phyloP scores from a whole-genome alignment of 169 alveolate genomes.

The Cystoisospora suis region DNA sequence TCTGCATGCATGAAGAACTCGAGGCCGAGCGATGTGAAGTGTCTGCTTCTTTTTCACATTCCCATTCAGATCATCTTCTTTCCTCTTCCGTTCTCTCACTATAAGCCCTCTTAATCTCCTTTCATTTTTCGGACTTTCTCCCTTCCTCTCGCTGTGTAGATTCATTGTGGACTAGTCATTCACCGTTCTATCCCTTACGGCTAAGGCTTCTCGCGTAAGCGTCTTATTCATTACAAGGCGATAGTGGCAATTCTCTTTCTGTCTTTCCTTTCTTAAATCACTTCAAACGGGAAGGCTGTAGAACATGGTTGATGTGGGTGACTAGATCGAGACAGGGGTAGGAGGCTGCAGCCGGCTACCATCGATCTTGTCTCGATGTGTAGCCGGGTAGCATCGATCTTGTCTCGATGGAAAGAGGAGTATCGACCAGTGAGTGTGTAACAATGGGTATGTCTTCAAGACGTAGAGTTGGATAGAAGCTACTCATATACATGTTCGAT shows the following conservation, averaged over 20 bases:
- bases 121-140: background rate
- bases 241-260: no score
- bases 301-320: background rate
- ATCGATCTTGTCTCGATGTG: no score
- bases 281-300: background rate
- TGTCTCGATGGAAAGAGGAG: no score
- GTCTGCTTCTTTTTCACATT: background rate
- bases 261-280: no score
- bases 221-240: no score
- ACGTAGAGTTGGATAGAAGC: no score
- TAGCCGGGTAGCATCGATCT: no score
- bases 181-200: background rate
- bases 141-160: background rate
- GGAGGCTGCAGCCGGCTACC: no score
- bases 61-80: background rate
- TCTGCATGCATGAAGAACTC: background rate
- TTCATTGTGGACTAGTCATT: background rate
- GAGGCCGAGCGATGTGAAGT: background rate
- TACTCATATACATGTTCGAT: no score
- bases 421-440: no score
- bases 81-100: background rate
- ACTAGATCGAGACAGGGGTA: background rate
- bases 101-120: background rate
- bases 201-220: no score
- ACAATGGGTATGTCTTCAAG: no score